A percentile compares a stretch with the other conserved stretches of the same genome.
Evolutionary conservation across 116 monocot genomes (phyloP).

Genomic region (Posidonia oceanica): DNA sequence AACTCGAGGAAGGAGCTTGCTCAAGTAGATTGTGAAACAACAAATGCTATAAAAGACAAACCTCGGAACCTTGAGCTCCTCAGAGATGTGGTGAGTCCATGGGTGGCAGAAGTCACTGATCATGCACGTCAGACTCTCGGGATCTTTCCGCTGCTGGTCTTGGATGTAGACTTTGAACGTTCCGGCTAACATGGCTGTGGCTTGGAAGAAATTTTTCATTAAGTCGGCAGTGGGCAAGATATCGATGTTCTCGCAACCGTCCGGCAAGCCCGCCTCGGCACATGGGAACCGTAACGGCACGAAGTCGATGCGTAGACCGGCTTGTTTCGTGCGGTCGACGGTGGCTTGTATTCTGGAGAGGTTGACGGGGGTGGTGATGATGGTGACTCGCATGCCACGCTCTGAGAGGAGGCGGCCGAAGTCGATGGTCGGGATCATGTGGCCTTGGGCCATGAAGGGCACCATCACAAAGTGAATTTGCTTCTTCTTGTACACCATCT

Average conservation of each 20-base stretch:
- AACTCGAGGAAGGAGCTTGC: background rate
- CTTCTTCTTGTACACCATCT: background rate
- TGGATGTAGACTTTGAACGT: constrained; percentile 7
- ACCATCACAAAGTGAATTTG: too few species aligned
- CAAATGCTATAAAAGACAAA: constrained; percentile 27
- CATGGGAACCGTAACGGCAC: constrained; percentile 19
- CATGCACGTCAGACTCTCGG: constrained; percentile 22
- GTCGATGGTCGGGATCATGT: constrained; percentile 35
- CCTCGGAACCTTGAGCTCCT: constrained; percentile 27
- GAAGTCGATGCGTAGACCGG: constrained; percentile 11
- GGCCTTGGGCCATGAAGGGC: background rate
- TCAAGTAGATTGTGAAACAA: constrained; percentile 23
- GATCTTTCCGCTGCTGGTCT: background rate
- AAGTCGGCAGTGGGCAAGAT: background rate
- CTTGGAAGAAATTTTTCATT: background rate
- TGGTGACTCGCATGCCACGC: constrained; percentile 11
- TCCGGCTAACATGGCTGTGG: background rate
- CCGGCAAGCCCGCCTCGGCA: constrained; percentile 20
- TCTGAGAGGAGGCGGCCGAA: constrained; percentile 19
- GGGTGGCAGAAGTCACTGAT: constrained; percentile 27
- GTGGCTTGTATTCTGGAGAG: constrained; percentile 4
- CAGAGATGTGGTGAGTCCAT: constrained; percentile 33
- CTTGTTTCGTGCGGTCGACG: background rate
- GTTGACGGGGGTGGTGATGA: constrained; percentile 20
- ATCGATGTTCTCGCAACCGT: constrained; percentile 25